phyloP scores from a whole-genome alignment of 2,329 filamentous ascomycete genomes.

The Hymenoscyphus fructigenus region DNA sequence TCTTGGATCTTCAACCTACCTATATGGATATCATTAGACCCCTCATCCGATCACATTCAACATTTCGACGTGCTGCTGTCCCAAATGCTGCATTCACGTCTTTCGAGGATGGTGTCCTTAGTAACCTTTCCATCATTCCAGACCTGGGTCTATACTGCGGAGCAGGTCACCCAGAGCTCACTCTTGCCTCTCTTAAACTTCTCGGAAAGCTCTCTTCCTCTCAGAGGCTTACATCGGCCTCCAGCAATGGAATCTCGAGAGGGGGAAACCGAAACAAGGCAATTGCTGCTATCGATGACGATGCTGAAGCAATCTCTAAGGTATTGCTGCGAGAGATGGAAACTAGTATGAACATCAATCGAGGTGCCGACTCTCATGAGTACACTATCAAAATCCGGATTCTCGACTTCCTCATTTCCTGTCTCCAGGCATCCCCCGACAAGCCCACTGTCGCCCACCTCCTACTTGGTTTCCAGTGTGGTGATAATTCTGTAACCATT shows the following conservation, averaged over 20 bases:
- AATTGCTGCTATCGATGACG: slow-evolving; percentile 82
- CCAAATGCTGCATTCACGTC: slow-evolving; percentile 77
- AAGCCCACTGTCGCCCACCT: slow-evolving; percentile 88
- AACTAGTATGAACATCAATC: slow-evolving; percentile 69
- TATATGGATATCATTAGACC: slow-evolving; percentile 88
- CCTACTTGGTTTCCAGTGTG: slow-evolving; percentile 82
- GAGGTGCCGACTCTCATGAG: slow-evolving; percentile 65
- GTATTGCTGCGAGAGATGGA: slow-evolving; percentile 70
- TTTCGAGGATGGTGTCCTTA: slow-evolving; percentile 88
- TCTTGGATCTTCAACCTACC: slow-evolving; percentile 85
- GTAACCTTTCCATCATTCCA: slow-evolving; percentile 74
- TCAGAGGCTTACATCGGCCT: slow-evolving; percentile 48
- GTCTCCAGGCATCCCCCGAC: slow-evolving; percentile 70
- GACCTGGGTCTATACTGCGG: slow-evolving; percentile 86
- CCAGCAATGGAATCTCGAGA: slow-evolving; percentile 26
- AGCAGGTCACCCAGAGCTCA: slow-evolving; percentile 76
- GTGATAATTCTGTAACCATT: slow-evolving; percentile 67
- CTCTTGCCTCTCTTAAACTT: slow-evolving; percentile 76
- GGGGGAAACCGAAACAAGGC: slow-evolving; percentile 71
- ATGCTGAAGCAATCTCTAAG: slow-evolving; percentile 75
- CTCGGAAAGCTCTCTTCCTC: slow-evolving; percentile 86
- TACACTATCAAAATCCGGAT: slow-evolving; percentile 83
- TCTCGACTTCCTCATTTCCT: slow-evolving; percentile 81
- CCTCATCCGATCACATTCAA: slow-evolving; percentile 65
- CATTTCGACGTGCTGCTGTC: slow-evolving; percentile 59